Conservation (phyloP, 2,329 filamentous ascomycete species). For the Fusarium brachygibbosum region DNA sequence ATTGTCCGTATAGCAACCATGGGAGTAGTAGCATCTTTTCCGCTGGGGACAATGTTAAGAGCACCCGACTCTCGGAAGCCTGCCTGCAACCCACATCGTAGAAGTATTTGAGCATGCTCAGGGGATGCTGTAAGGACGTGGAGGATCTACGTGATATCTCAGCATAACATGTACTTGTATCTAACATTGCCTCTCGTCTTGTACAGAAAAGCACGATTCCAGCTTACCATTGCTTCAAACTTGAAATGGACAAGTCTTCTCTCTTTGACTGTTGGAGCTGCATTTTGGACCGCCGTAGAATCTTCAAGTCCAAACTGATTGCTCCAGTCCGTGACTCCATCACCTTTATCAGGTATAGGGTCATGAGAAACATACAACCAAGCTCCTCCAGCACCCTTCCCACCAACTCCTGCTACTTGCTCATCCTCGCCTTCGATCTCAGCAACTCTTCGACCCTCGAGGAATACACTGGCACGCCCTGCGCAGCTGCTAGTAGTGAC, state of each 20-base stretch:
- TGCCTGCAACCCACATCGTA: constrained; percentile 81
- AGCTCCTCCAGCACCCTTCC: constrained; percentile 84
- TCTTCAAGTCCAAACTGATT: constrained; percentile 49
- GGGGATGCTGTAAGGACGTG: constrained; percentile 85
- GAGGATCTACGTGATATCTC: constrained; percentile 74
- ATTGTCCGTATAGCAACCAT: constrained; percentile 89
- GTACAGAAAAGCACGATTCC: constrained; percentile 3
- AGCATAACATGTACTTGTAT: constrained; percentile 38
- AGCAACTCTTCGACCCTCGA: constrained; percentile 76
- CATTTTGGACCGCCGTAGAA: constrained; percentile 45
- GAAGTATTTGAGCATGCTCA: constrained; percentile 78
- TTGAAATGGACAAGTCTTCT: constrained; percentile 82
- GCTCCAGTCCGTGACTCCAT: constrained; percentile 51
- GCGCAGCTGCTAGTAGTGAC: constrained; percentile 96
- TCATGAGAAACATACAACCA: constrained; percentile 94
- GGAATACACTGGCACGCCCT: constrained; percentile 86
- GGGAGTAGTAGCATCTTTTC: constrained; percentile 63
- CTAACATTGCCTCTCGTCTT: constrained; percentile 42
- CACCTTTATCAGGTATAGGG: constrained; percentile 62
- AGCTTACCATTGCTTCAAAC: constrained; percentile 91
- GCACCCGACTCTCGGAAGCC: constrained; percentile 94
- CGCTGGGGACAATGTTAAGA: constrained; percentile 68
- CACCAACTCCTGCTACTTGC: constrained; percentile 74
- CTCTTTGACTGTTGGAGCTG: constrained; percentile 45
- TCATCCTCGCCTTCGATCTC: constrained; percentile 38